Evolutionary conservation across 2,329 filamentous ascomycete species (phyloP), one percentile per base, ranked within the genome.

Genomic region (Colletotrichum tanaceti): DNA sequence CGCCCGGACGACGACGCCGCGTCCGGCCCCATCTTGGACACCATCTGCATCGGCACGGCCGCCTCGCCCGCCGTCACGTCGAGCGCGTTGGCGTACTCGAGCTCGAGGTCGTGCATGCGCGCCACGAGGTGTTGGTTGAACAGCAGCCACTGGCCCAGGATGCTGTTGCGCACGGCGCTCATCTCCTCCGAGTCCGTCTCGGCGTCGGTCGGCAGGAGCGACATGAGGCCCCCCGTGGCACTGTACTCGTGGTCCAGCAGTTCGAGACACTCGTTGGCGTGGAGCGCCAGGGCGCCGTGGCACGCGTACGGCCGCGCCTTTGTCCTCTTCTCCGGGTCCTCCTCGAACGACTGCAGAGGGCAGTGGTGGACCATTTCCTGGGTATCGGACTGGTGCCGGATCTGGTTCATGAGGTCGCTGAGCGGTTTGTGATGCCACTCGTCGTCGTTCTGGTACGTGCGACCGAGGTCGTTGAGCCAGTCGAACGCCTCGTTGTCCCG

Each of bases 191-290:
- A 72, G 60, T 78, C 77, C 6, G 77, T 71, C 6, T 75, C 75
- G 3, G 75, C 74, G 18, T 80, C 78, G 2, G 79, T 78, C 0
- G 87, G 87, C 1, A 90, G 80, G 9, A 89, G 77, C 20, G 84
- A 82, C 49, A 89, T 78, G 20, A 90, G 77, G 2, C 87, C 87
- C 18, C 87, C 87, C 43, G 85, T 84, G 32, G 82, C 79, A 50
- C 82, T 81, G 72, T 84, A 87, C 74, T 89, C 87, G 73, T 89
- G 86, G 71, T 90, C 87, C 7, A 90, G 81, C 2, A 85, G 79
- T 77, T 89, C 87, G 6, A 90, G 83, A 58, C 87, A 85, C 67
- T 85, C 81, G 73, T 89, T 89, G 68, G 87, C 86, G 74, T 89
- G 87, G 78, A 82, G 80, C 35, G 87, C 77, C 18, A 89, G 80